Conservation (phyloP, 2,329 filamentous ascomycete species). For the Stenocarpella maydis region DNA sequence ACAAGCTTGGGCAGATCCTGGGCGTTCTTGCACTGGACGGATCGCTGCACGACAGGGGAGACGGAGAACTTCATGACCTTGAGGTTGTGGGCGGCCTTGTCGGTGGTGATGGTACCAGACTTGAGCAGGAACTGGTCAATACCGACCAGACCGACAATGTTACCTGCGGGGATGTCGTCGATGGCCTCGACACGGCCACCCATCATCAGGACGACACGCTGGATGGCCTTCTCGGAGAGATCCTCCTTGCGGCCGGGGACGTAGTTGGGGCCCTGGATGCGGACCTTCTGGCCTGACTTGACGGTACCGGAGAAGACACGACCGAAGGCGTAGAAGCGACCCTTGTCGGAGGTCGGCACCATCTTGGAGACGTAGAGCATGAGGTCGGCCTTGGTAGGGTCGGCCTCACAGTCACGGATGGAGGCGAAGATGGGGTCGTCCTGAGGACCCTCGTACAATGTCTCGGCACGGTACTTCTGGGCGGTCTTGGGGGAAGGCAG, state of each 20-base stretch:
- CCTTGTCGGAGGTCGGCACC: slow-evolving; percentile 99
- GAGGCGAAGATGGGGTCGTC: slow-evolving; percentile 93
- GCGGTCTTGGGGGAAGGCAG: slow-evolving; percentile 94
- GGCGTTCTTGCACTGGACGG: slow-evolving; percentile 99
- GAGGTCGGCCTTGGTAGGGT: slow-evolving; percentile 89
- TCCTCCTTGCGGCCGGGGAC: slow-evolving; percentile 97
- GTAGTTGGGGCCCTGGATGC: slow-evolving; percentile 99
- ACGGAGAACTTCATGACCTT: slow-evolving; percentile 99
- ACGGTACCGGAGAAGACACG: slow-evolving; percentile 99
- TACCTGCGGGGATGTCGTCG: slow-evolving; percentile 98
- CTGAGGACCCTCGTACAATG: slow-evolving; percentile 94
- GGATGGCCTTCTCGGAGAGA: slow-evolving; percentile 98
- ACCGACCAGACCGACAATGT: slow-evolving; percentile 99
- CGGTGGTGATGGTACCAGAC: slow-evolving; percentile 98
- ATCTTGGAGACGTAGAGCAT: slow-evolving; percentile 99
- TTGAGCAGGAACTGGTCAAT: slow-evolving; percentile 99
- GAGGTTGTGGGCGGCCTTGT: slow-evolving; percentile 97
- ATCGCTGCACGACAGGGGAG: slow-evolving; percentile 97
- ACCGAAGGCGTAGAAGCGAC: slow-evolving; percentile 99
- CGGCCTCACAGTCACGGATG: slow-evolving; percentile 89
- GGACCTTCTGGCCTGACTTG: slow-evolving; percentile 97
- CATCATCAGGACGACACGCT: slow-evolving; percentile 99
- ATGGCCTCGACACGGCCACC: slow-evolving; percentile 99
- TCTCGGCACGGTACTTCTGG: slow-evolving; percentile 98
- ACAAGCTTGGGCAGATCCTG: slow-evolving; percentile 99